Conservation (phyloP, 2,329 filamentous ascomycete species). For the Teratosphaeria gauchensis region DNA sequence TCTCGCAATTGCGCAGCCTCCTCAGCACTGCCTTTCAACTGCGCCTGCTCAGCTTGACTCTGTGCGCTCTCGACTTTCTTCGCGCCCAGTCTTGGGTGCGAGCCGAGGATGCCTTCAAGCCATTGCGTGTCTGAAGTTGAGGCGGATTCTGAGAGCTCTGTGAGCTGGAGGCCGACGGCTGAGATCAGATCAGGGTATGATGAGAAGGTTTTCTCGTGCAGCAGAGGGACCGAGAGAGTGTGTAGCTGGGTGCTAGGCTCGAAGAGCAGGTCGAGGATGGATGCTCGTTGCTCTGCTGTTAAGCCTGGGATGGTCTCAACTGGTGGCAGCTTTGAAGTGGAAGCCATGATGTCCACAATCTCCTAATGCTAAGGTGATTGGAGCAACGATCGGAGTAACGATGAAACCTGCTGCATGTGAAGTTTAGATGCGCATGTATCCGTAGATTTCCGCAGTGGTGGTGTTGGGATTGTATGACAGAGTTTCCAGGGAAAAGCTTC, state of each 20-base stretch:
- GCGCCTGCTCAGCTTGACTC: slow-evolving; percentile 72
- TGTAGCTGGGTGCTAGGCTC: slow-evolving; percentile 72
- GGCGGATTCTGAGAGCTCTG: slow-evolving; percentile 45
- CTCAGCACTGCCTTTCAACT: slow-evolving; percentile 48
- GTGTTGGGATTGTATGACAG: background rate
- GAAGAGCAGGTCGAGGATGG: slow-evolving; percentile 68
- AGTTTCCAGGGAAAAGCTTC: background rate
- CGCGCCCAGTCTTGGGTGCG: slow-evolving; percentile 75
- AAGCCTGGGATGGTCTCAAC: slow-evolving; percentile 32
- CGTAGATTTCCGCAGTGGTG: background rate
- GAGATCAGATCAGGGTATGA: slow-evolving; percentile 63
- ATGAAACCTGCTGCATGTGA: background rate
- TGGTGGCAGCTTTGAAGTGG: background rate
- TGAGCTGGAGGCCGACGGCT: slow-evolving; percentile 54
- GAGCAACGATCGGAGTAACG: background rate
- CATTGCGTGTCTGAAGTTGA: slow-evolving; percentile 43
- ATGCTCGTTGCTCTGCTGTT: slow-evolving; percentile 44
- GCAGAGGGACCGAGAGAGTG: slow-evolving; percentile 56
- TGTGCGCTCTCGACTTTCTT: slow-evolving; percentile 73
- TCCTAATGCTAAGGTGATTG: too few species aligned
- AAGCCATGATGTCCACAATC: background rate
- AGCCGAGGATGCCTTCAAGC: slow-evolving; percentile 64
- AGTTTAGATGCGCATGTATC: background rate
- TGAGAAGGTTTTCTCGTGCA: slow-evolving; percentile 50
- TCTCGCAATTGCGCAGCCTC: slow-evolving; percentile 48